Conservation (phyloP, 2,329 filamentous ascomycete genomes). For the Xylaria hypoxylon region DNA sequence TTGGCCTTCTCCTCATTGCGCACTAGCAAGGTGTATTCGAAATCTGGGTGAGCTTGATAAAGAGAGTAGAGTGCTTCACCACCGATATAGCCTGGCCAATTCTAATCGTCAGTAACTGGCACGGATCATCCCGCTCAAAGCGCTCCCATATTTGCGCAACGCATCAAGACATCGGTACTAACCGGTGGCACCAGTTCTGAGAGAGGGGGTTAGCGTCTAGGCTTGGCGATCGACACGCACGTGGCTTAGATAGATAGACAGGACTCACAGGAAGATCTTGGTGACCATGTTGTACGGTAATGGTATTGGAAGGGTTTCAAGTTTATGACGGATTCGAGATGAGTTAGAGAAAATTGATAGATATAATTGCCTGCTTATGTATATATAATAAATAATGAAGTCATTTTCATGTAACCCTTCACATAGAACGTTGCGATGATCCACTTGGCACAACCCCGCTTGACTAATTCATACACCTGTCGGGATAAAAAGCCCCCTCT, state of each 20-base stretch:
- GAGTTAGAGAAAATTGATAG: neutral
- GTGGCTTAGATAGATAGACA: constrained; percentile 4
- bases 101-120: constrained; percentile 12
- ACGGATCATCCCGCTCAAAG: neutral
- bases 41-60: constrained; percentile 59
- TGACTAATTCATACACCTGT: constrained; percentile 1
- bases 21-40: constrained; percentile 59
- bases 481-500: constrained; percentile 21
- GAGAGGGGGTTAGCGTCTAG: constrained; percentile 17
- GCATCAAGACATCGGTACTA: constrained; percentile 30
- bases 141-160: neutral
- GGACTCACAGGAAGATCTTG: constrained; percentile 57
- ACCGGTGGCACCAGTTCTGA: constrained; percentile 60
- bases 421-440: constrained; percentile 1
- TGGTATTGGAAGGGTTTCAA: neutral
- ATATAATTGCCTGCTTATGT: neutral
- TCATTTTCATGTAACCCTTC: neutral
- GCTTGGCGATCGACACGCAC: neutral
- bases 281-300: constrained; percentile 50
- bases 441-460: constrained; percentile 25
- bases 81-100: constrained; percentile 61
- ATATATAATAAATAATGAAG: constrained; percentile 15
- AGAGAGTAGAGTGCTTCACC: constrained; percentile 62
- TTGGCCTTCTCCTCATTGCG: constrained; percentile 60
- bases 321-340: constrained; percentile 1